Percentiles rank a stretch among this genome's conserved stretches.
Evolutionary conservation across 2,329 filamentous ascomycete genomes (phyloP).

Genomic region (Acephala macrosclerotiorum): DNA sequence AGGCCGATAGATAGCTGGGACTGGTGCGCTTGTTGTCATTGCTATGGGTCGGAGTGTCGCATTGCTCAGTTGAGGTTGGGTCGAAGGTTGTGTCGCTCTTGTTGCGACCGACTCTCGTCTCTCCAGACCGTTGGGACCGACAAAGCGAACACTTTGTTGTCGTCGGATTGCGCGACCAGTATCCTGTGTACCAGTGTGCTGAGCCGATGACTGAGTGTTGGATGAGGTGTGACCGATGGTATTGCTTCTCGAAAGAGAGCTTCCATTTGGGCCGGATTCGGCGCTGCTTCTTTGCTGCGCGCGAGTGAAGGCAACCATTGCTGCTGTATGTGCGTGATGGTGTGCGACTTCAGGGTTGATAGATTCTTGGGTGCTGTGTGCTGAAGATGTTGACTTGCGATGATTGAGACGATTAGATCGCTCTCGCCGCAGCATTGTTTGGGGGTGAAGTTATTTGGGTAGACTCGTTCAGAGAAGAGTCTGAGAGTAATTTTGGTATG

Average conservation of each 20-base stretch:
- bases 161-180: constrained; percentile 45
- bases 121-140: constrained; percentile 39
- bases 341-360: constrained; percentile 58
- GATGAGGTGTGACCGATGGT: constrained; percentile 18
- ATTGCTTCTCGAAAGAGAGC: constrained; percentile 28
- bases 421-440: constrained; percentile 46
- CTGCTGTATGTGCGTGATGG: constrained; percentile 68
- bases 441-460: constrained; percentile 18
- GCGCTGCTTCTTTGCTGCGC: constrained; percentile 52
- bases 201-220: constrained; percentile 27
- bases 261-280: constrained; percentile 46
- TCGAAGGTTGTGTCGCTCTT: constrained; percentile 30
- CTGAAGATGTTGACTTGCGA: constrained; percentile 62
- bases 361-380: constrained; percentile 55
- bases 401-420: constrained; percentile 55
- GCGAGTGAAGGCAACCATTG: constrained; percentile 64
- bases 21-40: constrained; percentile 39
- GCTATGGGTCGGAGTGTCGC: constrained; percentile 37
- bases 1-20: constrained; percentile 41
- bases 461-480: constrained; percentile 16
- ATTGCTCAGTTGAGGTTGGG: constrained; percentile 31
- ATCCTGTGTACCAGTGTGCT: constrained; percentile 35
- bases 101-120: constrained; percentile 36
- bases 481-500: constrained; percentile 39
- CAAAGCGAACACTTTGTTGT: constrained; percentile 63